Conservation (phyloP, 1,284 basidiomycete genomes). For the Blastosporella zonata region DNA sequence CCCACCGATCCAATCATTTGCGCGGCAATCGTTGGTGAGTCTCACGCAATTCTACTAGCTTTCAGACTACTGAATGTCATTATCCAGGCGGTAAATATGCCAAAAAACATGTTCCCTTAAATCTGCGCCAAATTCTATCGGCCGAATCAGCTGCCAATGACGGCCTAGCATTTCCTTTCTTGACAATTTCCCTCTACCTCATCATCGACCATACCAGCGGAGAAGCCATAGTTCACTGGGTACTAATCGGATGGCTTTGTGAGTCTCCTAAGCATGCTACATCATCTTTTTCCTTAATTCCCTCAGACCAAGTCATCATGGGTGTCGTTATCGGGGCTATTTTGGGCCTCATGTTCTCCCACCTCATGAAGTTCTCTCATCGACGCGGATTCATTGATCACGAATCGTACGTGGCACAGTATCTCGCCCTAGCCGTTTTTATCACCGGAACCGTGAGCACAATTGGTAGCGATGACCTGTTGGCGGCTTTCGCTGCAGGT, state of each 20-base stretch:
- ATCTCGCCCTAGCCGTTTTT: conserved; percentile 80
- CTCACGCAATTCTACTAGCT: background rate
- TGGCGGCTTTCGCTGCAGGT: conserved; percentile 93
- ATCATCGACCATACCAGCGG: conserved; percentile 65
- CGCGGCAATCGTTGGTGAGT: conserved; percentile 55
- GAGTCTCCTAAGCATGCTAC: conserved; percentile 20
- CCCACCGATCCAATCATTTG: conserved; percentile 90
- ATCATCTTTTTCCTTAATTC: background rate
- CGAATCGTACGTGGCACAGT: conserved; percentile 90
- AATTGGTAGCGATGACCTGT: conserved; percentile 81
- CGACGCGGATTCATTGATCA: conserved; percentile 78
- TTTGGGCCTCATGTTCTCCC: conserved; percentile 69
- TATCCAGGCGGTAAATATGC: conserved; percentile 83
- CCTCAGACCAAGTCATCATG: conserved; percentile 80
- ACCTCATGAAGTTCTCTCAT: conserved; percentile 82
- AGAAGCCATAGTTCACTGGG: conserved; percentile 73
- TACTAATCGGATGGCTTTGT: conserved; percentile 81
- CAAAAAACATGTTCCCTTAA: conserved; percentile 80
- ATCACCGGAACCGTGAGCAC: conserved; percentile 77
- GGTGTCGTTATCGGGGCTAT: conserved; percentile 76
- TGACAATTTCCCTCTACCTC: conserved; percentile 86
- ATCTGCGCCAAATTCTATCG: conserved; percentile 82
- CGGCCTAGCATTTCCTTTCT: conserved; percentile 90
- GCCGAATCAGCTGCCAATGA: conserved; percentile 84
- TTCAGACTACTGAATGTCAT: background rate